phyloP scores from a whole-genome alignment of 169 alveolate species.

The Plasmodium ovale region DNA sequence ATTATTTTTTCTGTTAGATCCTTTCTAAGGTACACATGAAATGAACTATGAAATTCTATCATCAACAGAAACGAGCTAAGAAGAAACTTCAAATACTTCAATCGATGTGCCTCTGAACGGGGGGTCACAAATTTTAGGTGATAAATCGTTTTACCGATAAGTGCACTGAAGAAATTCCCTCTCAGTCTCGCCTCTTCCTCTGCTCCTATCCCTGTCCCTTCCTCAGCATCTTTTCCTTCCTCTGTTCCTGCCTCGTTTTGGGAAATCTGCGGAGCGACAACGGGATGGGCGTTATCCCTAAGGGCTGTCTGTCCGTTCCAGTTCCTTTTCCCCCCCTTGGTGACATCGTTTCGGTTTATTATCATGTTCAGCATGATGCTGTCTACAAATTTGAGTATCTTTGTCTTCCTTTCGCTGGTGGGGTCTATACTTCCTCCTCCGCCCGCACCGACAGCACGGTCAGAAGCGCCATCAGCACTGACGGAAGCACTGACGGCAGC shows the following conservation, averaged over 20 bases:
- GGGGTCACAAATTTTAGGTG: constrained; percentile 29
- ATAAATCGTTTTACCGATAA: constrained; percentile 24
- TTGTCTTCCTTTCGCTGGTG: constrained; percentile 14
- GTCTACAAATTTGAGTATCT: constrained; percentile 46
- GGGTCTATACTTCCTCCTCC: background rate
- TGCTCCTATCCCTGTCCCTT: background rate
- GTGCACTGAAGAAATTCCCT: constrained; percentile 11
- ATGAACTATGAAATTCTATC: constrained; percentile 53
- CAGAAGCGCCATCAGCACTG: background rate
- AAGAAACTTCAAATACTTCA: constrained; percentile 39
- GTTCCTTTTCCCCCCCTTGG: constrained; percentile 2
- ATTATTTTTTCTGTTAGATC: constrained; percentile 45
- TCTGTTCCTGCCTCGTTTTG: background rate
- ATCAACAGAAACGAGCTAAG: constrained; percentile 22
- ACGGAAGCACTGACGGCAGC: background rate
- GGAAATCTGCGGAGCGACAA: background rate
- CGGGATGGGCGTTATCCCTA: too few species aligned
- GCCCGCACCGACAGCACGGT: background rate
- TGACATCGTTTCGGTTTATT: constrained; percentile 44
- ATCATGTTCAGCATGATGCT: constrained; percentile 49
- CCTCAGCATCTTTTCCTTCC: background rate
- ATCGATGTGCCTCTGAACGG: constrained; percentile 6
- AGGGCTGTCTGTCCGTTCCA: too few species aligned
- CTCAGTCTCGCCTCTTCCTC: background rate
- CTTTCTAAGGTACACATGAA: constrained; percentile 45